Evolutionary conservation across 2,329 filamentous ascomycete genomes (phyloP), one percentile per base, ranked within the genome.

Genomic region (Allantophomopsis lycopodina): DNA sequence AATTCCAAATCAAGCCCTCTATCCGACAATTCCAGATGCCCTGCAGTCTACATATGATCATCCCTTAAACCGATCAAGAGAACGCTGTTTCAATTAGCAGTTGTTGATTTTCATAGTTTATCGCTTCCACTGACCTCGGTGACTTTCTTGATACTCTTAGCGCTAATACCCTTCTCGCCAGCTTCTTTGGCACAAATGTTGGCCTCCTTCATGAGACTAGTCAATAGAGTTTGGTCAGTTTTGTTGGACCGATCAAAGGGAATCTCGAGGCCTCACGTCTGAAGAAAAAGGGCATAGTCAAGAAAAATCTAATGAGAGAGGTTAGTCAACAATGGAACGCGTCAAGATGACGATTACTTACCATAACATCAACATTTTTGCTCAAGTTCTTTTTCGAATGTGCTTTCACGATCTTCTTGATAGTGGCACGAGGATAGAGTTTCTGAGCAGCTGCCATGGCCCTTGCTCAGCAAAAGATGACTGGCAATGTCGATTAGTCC

Each of bases 371-470:
- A 21, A 79, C 82, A 59, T 91, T 88, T 60, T 86, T 91, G 65
- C 79, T 85, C 46, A 94, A 60, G 47, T 73, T 81, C 55, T 79
- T 77, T 46, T 83, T 81, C 7, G 85, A 82, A 59, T 94, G 86
- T 14, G 85, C 86, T 62, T 94, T 94, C 53, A 93, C 70, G 44
- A 93, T 89, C 60, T 87, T 88, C 60, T 87, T 91, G 50, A 94
- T 69, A 0, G 84, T 91, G 14, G 76, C 78, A 46, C 87, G 79
- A 10, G 87, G 87, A 53, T 94, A 94, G 12, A 84, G 67, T 50
- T 86, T 89, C 54, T 80, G 78, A 16, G 75, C 68, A 11, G 49
- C 43, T 35, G 55, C 55, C 55, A 58, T 57, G 32, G 33, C n/a
- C 7, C 6, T 3, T 28, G 23, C 23, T 28, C 11, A 28, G 23